Percentiles rank a stretch among this genome's conserved stretches.
Evolutionary conservation across 805 yeast species (phyloP).

Genomic region (Myxozyma neotropica): DNA sequence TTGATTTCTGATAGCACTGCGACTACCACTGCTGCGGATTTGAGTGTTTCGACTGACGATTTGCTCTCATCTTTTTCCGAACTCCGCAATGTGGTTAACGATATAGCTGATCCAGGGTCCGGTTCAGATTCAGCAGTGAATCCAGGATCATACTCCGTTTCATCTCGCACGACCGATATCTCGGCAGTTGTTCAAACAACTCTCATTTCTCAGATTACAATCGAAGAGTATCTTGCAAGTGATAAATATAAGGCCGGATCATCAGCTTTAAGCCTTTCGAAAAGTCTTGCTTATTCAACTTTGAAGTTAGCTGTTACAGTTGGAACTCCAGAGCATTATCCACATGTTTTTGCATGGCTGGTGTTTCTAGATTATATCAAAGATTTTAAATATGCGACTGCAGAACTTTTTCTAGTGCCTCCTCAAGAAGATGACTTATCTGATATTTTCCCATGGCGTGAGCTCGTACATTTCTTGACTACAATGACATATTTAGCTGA

Average conservation of each 20-base stretch:
- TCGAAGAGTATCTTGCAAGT: constrained; percentile 6
- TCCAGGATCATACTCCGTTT: too few species aligned
- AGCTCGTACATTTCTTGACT: constrained; percentile 20
- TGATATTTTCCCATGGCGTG: constrained; percentile 28
- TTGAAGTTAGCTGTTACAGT: constrained; percentile 22
- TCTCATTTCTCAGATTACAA: neutral
- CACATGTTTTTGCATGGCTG: constrained; percentile 32
- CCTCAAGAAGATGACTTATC: neutral
- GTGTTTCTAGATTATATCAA: constrained; percentile 24
- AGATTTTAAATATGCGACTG: constrained; percentile 10
- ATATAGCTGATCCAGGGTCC: neutral
- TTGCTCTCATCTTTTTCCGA: neutral
- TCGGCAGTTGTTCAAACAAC: neutral
- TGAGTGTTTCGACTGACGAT: neutral
- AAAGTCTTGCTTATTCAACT: constrained; percentile 18
- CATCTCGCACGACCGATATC: too few species aligned
- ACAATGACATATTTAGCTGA: constrained; percentile 26
- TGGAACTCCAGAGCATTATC: constrained; percentile 26
- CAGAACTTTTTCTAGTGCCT: constrained; percentile 6
- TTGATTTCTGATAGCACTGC: neutral
- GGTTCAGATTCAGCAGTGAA: neutral
- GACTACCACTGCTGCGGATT: neutral
- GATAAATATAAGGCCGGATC: constrained; percentile 13
- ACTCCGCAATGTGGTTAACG: neutral
- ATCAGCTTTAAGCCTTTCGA: constrained; percentile 4